A percentile compares a stretch with the other conserved stretches of the same genome.
phyloP scores from a whole-genome alignment of 495 filamentous ascomycete species.

The Penicillium dipodomyicola region DNA sequence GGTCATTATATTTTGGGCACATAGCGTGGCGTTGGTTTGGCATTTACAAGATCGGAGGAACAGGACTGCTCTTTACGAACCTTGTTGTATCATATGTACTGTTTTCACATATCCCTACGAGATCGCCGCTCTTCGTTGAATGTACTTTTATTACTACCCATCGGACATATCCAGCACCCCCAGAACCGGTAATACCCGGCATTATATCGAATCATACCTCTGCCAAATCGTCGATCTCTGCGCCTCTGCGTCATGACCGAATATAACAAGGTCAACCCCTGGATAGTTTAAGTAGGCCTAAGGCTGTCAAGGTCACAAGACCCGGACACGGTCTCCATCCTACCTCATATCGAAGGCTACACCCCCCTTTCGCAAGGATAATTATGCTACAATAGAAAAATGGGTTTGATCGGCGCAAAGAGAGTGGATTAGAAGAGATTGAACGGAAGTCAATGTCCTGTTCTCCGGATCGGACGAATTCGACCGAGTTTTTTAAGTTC shows the following conservation, averaged over 20 bases:
- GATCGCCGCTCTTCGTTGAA: conserved; percentile 45
- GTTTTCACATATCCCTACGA: conserved; percentile 38
- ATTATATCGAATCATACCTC: background rate
- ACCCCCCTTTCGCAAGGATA: background rate
- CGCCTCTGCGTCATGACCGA: conserved; percentile 4
- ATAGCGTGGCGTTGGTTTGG: conserved; percentile 49
- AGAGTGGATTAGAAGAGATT: background rate
- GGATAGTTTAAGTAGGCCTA: background rate
- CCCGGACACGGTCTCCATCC: background rate
- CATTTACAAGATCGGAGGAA: conserved; percentile 30
- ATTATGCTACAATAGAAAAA: background rate
- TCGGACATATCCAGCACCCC: background rate
- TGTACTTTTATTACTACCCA: conserved; percentile 24
- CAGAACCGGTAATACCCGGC: background rate
- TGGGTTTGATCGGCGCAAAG: background rate
- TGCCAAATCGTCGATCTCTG: conserved; percentile 17
- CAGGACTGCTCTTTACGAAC: conserved; percentile 6
- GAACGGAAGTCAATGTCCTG: background rate
- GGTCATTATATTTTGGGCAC: conserved; percentile 33
- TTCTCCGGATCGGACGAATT: conserved; percentile 12
- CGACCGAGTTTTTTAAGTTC: background rate
- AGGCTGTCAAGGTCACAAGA: background rate
- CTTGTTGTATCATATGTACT: conserved; percentile 29
- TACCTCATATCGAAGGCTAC: background rate
- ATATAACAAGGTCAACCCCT: background rate